A percentile compares a stretch with the other conserved stretches of the same genome.
phyloP scores from a whole-genome alignment of 2,329 filamentous ascomycete species.

The Talaromyces sp. region DNA sequence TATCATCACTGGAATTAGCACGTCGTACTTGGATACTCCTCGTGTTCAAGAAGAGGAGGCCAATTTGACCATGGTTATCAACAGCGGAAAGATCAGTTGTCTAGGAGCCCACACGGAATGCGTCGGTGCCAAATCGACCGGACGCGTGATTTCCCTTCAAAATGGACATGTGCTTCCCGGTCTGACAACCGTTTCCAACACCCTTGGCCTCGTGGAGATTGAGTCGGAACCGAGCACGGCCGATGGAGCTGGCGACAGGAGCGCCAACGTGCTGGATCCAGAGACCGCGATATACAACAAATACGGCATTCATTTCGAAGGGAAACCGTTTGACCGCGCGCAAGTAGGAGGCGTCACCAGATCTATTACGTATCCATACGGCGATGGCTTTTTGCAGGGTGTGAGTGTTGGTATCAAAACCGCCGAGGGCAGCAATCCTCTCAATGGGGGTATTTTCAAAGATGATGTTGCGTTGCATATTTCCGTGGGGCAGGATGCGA shows the following conservation, averaged over 20 bases:
- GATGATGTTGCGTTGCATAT: conserved; percentile 54
- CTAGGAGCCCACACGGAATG: conserved; percentile 50
- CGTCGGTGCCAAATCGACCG: conserved; percentile 32
- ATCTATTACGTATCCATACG: conserved; percentile 54
- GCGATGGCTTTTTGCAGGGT: conserved; percentile 47
- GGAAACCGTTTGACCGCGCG: conserved; percentile 52
- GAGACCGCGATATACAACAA: conserved; percentile 36
- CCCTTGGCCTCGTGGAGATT: conserved; percentile 60
- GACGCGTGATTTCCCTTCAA: conserved; percentile 44
- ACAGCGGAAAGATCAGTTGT: conserved; percentile 52
- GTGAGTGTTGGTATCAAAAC: conserved; percentile 57
- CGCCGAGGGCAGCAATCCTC: conserved; percentile 42
- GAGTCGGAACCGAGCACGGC: conserved; percentile 49
- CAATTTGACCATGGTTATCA: conserved; percentile 47
- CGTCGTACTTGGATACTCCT: conserved; percentile 27
- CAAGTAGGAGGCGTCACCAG: conserved; percentile 54
- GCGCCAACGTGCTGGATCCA: conserved; percentile 46
- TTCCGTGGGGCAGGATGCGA: conserved; percentile 31
- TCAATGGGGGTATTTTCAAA: conserved; percentile 47
- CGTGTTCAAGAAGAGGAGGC: background rate
- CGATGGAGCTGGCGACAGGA: conserved; percentile 46
- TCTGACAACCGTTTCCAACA: conserved; percentile 57
- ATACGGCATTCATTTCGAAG: conserved; percentile 42
- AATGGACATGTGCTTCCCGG: conserved; percentile 59
- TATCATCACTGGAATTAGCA: conserved; percentile 19